phyloP scores from a whole-genome alignment of 1,284 basidiomycete genomes.

The Marasmius tenuissimus region DNA sequence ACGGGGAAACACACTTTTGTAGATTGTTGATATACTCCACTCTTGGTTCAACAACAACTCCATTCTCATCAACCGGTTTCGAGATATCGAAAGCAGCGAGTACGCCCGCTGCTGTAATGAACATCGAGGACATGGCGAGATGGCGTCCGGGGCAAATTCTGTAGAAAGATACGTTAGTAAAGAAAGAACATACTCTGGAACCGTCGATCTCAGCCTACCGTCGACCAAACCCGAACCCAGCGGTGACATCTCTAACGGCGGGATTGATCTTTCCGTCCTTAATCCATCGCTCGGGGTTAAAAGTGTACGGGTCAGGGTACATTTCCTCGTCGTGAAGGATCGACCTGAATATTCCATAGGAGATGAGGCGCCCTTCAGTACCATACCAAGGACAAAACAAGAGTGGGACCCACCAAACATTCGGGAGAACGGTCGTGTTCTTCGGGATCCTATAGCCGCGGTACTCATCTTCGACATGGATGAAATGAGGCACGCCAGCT shows the following conservation, averaged over 20 bases:
- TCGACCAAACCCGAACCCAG: conserved; percentile 7
- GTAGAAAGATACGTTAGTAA: not conserved
- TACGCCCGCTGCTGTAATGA: no score
- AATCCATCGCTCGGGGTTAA: conserved; percentile 6
- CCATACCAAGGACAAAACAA: no score
- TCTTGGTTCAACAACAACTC: no score
- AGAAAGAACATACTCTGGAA: not conserved
- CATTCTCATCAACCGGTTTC: no score
- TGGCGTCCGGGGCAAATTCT: not conserved
- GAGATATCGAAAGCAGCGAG: no score
- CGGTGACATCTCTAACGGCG: not conserved
- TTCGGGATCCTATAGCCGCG: not conserved
- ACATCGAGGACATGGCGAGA: not conserved
- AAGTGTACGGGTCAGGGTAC: conserved; percentile 6
- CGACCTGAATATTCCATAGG: conserved; percentile 8
- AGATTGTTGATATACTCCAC: not conserved
- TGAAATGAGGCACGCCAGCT: not conserved
- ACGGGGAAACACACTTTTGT: not conserved
- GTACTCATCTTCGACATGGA: not conserved
- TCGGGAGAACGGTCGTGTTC: not conserved
- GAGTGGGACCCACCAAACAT: not conserved
- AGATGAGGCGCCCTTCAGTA: not conserved
- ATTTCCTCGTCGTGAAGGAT: conserved; percentile 15
- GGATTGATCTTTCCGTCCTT: not conserved
- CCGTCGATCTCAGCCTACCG: not conserved